Conservation (phyloP, 176 grass and related monocot genomes). For the Musa acuminata region DNA sequence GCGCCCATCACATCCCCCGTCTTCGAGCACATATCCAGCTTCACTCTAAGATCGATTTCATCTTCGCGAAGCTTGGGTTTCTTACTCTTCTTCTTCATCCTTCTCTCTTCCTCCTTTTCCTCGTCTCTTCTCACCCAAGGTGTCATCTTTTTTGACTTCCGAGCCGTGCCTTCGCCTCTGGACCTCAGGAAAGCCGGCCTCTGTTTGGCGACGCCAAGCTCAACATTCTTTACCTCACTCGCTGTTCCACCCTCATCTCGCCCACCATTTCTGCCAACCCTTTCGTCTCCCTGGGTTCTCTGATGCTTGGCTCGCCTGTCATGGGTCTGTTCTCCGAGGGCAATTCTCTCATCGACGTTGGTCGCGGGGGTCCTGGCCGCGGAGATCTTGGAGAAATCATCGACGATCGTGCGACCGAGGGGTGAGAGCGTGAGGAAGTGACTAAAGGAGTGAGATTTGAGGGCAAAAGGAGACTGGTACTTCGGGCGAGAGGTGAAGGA, state of each 20-base stretch:
- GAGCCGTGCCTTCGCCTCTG: constrained; percentile 9
- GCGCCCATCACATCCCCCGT: constrained; percentile 47
- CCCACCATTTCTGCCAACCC: neutral
- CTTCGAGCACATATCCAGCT: constrained; percentile 62
- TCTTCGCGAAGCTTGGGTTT: neutral
- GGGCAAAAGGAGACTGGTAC: neutral
- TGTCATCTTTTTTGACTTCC: constrained; percentile 9
- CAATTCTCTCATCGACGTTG: neutral
- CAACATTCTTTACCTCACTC: neutral
- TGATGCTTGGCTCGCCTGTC: constrained; percentile 9
- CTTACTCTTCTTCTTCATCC: constrained; percentile 11
- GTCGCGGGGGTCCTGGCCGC: neutral
- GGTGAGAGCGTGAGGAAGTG: neutral
- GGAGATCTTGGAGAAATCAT: constrained; percentile 9
- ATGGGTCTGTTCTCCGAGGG: neutral
- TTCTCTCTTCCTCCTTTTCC: constrained; percentile 12
- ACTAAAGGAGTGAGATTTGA: neutral
- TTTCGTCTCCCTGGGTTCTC: constrained; percentile 12
- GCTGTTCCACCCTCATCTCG: neutral
- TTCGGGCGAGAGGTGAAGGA: neutral
- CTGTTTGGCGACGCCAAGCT: neutral
- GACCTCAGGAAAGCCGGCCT: neutral
- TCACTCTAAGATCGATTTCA: constrained; percentile 28
- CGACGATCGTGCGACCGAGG: constrained; percentile 1
- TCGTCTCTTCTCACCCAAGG: constrained; percentile 12